These are phyloP conservation scores for Pseudofabraea citricarpa DNA, from an alignment of 2,329 filamentous ascomycete species.

Conservation along the genomic window DNA sequence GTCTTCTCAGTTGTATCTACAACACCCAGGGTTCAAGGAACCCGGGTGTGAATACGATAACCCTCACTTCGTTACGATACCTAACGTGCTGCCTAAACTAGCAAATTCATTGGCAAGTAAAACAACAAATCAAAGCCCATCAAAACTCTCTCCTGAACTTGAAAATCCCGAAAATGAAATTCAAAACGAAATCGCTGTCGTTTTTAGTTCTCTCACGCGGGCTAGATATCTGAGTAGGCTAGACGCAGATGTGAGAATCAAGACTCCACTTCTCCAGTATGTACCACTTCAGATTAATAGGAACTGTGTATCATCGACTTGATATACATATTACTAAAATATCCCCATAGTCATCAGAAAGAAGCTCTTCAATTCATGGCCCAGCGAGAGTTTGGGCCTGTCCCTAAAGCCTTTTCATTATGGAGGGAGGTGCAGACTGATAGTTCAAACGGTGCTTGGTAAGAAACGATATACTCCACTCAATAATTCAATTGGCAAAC, in stretches of 20 bases:
- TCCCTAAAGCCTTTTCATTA: conserved; percentile 25
- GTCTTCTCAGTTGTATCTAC: background rate
- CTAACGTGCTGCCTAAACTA: background rate
- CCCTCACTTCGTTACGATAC: background rate
- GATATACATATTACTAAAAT: conserved; percentile 17
- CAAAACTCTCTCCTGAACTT: background rate
- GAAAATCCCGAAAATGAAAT: background rate
- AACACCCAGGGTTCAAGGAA: background rate
- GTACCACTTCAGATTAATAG: conserved; percentile 17
- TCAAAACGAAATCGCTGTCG: conserved; percentile 1
- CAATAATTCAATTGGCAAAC: too few relatives aligned
- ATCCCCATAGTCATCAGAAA: conserved; percentile 31
- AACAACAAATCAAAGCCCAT: background rate
- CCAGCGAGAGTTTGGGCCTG: conserved; percentile 31
- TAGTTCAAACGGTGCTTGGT: conserved; percentile 17
- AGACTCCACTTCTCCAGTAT: background rate
- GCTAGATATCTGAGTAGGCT: background rate
- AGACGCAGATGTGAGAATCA: background rate
- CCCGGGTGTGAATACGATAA: background rate
- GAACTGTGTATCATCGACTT: too few relatives aligned
- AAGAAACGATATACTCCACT: too few relatives aligned
- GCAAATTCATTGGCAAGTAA: background rate
- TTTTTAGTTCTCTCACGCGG: conserved; percentile 6
- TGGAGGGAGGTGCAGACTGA: conserved; percentile 23
- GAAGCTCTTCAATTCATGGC: conserved; percentile 33